A percentile compares a stretch with the other conserved stretches of the same genome.
These are phyloP conservation scores for Phytophthora ramorum DNA, from an alignment of 352 stramenopile species.

Conservation along the genomic window DNA sequence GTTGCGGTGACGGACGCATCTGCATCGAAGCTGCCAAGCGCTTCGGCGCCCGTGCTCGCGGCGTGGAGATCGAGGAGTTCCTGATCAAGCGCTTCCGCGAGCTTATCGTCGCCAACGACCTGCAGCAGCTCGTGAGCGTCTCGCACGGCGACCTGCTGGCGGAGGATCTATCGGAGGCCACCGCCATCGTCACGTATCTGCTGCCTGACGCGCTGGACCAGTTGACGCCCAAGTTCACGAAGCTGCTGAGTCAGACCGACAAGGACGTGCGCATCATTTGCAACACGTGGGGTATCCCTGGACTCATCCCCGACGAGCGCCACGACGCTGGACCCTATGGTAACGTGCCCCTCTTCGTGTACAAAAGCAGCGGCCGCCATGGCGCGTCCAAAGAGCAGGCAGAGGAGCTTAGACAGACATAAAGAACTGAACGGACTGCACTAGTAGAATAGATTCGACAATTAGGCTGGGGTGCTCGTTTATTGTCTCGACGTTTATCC, in stretches of 20 bases:
- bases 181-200: constrained; percentile 68
- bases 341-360: constrained; percentile 64
- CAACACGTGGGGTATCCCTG: constrained; percentile 67
- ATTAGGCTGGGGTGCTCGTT: constrained; percentile 6
- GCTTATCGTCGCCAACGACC: constrained; percentile 39
- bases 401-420: constrained; percentile 13
- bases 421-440: constrained; percentile 1
- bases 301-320: constrained; percentile 38
- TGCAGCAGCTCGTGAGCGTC: constrained; percentile 54
- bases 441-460: constrained; percentile 26
- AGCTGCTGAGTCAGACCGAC: constrained; percentile 38
- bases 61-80: constrained; percentile 66
- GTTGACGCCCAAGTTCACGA: constrained; percentile 47
- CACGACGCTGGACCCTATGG: constrained; percentile 46
- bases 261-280: constrained; percentile 62
- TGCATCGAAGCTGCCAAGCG: constrained; percentile 58
- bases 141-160: constrained; percentile 57
- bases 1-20: constrained; percentile 65
- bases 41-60: constrained; percentile 50
- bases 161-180: constrained; percentile 57
- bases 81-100: constrained; percentile 56
- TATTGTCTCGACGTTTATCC: constrained; percentile 25
- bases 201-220: constrained; percentile 58
- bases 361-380: constrained; percentile 33
- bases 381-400: constrained; percentile 1